Evolutionary conservation across 305 asterid species (phyloP), one percentile per base, ranked within the genome.

Genomic region (Fraxinus paxiana): DNA sequence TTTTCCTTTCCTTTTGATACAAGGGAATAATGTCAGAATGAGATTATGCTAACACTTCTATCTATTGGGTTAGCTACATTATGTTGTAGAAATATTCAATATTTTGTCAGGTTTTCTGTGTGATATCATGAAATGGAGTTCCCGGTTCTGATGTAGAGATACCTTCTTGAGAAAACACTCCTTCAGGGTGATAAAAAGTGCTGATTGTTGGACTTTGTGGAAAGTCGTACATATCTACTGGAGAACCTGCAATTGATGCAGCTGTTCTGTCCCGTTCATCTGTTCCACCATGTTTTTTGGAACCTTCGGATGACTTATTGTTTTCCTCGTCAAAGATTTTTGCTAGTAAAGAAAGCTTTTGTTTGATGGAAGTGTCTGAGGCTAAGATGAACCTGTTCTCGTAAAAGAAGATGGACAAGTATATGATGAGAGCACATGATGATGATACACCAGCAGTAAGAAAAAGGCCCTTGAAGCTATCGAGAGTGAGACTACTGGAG

Each of bases 391-490:
- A 61, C 59, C 74, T 77, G 54, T 89, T 87, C 79, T 87, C 88
- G 31, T 79, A 72, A 15, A 89, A 34, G 79, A 88, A 87, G 75
- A 31, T 30, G 56, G 79, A 59, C 30, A 87, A 65, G 85, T 65
- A 87, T 78, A 83, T 26, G 30, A 59, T 34, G 6, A 89, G 90
- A 38, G 89, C 90, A 5, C 30, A 79, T 18, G 83, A 71, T 48
- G 87, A 81, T 48, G 90, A 83, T 63, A 84, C 6, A 20, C 85
- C 87, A 56, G 88, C 88, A 69, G 85, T 84, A 10, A 89, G 82
- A 72, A 89, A 89, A 10, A 89, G 86, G 48, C 92, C 92, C 79
- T 18, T 56, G 67, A 56, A 56, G 67, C 67, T 56, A 77, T 87
- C 91, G 0, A 87, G 80, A 3, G 82, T 20, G 73, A 89, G 89